Conservation (phyloP, 208 protist genomes). For the Wallacemonas sp. region DNA sequence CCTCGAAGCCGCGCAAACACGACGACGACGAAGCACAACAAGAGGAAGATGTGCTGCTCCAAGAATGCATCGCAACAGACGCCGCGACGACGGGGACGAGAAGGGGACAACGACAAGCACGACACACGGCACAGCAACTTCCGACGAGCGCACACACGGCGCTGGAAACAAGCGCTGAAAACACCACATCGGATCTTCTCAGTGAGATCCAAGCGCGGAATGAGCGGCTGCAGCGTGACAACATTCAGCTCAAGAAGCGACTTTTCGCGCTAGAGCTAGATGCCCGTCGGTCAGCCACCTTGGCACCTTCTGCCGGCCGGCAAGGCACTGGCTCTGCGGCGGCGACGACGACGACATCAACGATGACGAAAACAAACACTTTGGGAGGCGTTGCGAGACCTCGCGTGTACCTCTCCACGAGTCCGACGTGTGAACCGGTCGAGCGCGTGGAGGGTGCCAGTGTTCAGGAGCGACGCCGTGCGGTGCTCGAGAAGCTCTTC, state of each 20-base stretch:
- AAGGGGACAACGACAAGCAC: background rate
- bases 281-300: background rate
- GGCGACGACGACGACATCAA: background rate
- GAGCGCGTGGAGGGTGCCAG: background rate
- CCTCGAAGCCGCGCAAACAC: no score
- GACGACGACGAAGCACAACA: background rate
- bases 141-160: no score
- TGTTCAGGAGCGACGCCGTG: background rate
- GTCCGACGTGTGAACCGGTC: no score
- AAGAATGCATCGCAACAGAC: background rate
- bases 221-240: conserved; percentile 41
- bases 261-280: conserved; percentile 32
- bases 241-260: conserved; percentile 55
- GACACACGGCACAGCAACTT: conserved; percentile 19
- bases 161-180: no score
- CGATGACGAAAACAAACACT: background rate
- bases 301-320: background rate
- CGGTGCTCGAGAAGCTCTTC: conserved; percentile 10
- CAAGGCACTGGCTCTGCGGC: background rate
- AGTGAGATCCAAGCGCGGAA: conserved; percentile 16
- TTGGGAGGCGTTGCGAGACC: background rate
- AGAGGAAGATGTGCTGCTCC: background rate
- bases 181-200: no score
- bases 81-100: background rate
- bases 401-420: no score